Base-by-base conservation (phyloP, 306 rosid species). In the Luffa aegyptiaca region DNA sequence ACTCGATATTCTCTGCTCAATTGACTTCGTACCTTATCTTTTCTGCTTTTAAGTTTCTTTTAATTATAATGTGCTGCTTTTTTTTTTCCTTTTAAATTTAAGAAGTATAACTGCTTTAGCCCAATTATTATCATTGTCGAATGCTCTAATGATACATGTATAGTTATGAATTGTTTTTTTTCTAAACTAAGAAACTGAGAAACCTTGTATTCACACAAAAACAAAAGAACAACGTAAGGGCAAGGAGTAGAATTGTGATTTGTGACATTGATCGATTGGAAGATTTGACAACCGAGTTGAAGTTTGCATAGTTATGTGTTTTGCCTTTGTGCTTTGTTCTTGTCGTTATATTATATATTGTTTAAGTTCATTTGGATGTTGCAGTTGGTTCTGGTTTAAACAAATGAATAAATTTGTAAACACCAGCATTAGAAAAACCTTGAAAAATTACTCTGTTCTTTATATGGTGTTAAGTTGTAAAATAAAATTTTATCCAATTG, bases 401-500 rank as follows among this genome's bases (percentile, higher is more conserved):
- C 21, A 16, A 46, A 72, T 45, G 2, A 26, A 33, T 48, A 16
- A 21, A 72, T 52, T 72, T 21, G n/a, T 21, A 31, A 46, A 7
- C 37, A 46, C 26, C 13, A 26, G 11, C 41, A 10, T 55, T 2
- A 5, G 46, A 55, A 20, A 37, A 55, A 52, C 18, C 65, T 39
- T 26, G 21, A 37, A 58, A 12, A 55, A 12, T 58, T 11, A 18
- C 58, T 70, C 31, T 17, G 18, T 39, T 65, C 36, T 35, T 61
- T 26, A 0, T 35, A 9, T 76, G 69, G 70, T 41, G 44, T 77
- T 77, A 33, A 49, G 36, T 18, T 71, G 41, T 71, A 5, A 53
- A 74, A 51, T 74, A 48, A 10, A 18, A 44, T 31, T 73, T 73
- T 13, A 81, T 41, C 42, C 68, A 69, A 55, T 64, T 82, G 39